Evolutionary conservation across 2,329 filamentous ascomycete species (phyloP).

Genomic region (Clarireedia paspali): DNA sequence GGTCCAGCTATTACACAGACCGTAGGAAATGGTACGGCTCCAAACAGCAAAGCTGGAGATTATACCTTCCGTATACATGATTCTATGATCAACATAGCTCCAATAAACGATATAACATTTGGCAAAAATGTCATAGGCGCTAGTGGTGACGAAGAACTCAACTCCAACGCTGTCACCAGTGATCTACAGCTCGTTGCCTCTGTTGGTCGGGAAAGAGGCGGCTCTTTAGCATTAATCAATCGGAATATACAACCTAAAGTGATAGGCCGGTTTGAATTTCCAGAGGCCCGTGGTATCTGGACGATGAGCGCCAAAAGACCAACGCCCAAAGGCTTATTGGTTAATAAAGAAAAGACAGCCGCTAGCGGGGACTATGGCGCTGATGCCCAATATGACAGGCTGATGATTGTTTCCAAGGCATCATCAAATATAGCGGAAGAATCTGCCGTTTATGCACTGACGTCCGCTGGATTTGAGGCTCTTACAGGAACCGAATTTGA

Average conservation of each 20-base stretch:
- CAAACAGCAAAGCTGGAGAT: constrained; percentile 47
- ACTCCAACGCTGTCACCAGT: constrained; percentile 41
- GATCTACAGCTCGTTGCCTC: constrained; percentile 53
- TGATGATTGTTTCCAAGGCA: constrained; percentile 72
- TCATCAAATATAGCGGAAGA: constrained; percentile 60
- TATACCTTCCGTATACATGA: constrained; percentile 74
- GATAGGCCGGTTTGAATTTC: constrained; percentile 62
- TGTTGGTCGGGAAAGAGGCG: constrained; percentile 57
- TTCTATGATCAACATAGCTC: constrained; percentile 66
- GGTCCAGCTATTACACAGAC: constrained; percentile 36
- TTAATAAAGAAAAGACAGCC: constrained; percentile 38
- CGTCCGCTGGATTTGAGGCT: constrained; percentile 65
- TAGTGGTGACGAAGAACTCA: constrained; percentile 38
- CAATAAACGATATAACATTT: constrained; percentile 67
- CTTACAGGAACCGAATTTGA: constrained; percentile 86
- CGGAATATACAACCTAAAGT: constrained; percentile 68
- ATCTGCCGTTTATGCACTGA: constrained; percentile 70
- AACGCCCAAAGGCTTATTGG: constrained; percentile 50
- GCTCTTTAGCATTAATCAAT: constrained; percentile 69
- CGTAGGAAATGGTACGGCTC: constrained; percentile 29
- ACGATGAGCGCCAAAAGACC: constrained; percentile 65
- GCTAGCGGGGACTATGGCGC: constrained; percentile 44
- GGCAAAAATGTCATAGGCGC: constrained; percentile 46
- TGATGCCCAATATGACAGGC: constrained; percentile 63
- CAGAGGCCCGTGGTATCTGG: constrained; percentile 73